Evolutionary conservation across 1,284 basidiomycete species (phyloP).

Genomic region (Sanghuangporus sanghuang): DNA sequence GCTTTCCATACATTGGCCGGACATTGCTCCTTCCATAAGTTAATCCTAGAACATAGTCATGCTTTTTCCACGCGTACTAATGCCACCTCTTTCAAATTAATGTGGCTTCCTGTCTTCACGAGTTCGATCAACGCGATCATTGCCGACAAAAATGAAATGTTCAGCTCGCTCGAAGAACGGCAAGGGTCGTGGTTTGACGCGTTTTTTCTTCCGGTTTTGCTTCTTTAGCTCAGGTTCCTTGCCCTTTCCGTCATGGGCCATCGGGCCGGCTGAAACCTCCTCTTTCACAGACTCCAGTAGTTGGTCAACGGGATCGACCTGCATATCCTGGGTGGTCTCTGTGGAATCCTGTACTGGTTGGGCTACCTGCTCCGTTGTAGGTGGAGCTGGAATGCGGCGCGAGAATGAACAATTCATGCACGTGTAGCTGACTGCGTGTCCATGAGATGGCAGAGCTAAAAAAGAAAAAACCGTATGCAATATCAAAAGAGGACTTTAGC

Average conservation of each 20-base stretch:
- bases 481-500: neutral
- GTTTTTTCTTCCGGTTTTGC: slow-evolving; percentile 6
- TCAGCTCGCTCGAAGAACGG: slow-evolving; percentile 13
- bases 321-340: neutral
- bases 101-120: neutral
- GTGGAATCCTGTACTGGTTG: neutral
- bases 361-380: slow-evolving; percentile 21
- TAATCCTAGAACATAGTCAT: neutral
- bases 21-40: neutral
- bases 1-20: neutral
- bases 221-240: neutral
- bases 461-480: slow-evolving; percentile 3
- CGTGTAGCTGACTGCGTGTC: slow-evolving; percentile 49
- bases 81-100: neutral
- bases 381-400: slow-evolving; percentile 61
- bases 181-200: slow-evolving; percentile 7
- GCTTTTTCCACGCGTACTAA: neutral
- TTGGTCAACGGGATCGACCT: neutral
- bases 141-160: slow-evolving; percentile 14
- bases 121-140: slow-evolving; percentile 9
- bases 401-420: slow-evolving; percentile 48
- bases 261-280: neutral
- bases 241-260: neutral
- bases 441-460: slow-evolving; percentile 45
- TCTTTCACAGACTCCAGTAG: neutral